Evolutionary conservation across 176 grass and related monocot species (phyloP).

Genomic region (Aegilops tauschii): DNA sequence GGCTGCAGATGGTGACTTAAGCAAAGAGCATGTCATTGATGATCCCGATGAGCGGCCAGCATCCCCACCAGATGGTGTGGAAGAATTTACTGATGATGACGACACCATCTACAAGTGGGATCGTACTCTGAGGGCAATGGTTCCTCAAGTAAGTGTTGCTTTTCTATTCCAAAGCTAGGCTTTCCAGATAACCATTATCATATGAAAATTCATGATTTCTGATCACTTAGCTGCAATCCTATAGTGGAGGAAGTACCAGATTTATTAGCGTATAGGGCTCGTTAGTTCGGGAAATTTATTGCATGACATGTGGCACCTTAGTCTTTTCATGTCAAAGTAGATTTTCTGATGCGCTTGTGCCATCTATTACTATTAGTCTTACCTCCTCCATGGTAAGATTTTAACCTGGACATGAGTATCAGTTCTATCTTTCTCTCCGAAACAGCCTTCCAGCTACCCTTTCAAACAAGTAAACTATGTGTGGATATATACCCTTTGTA

Average conservation of each 20-base stretch:
- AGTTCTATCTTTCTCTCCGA: constrained; percentile 1
- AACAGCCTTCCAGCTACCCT: not conserved
- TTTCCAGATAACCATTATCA: not conserved
- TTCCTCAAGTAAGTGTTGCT: constrained; percentile 85
- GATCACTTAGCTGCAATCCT: not conserved
- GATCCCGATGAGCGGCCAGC: constrained; percentile 56
- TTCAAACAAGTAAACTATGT: constrained; percentile 5
- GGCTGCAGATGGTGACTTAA: constrained; percentile 5
- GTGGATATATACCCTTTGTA: not conserved
- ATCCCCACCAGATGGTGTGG: constrained; percentile 82
- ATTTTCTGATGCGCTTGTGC: not conserved
- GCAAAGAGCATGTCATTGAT: constrained; percentile 10
- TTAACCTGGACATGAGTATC: not conserved
- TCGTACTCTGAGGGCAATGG: constrained; percentile 67
- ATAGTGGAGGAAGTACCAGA: not conserved
- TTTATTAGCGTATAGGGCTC: not conserved
- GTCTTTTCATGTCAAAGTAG: not conserved
- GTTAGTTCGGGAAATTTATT: constrained; percentile 7
- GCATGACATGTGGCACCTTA: not conserved
- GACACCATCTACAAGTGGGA: constrained; percentile 97
- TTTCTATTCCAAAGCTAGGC: not conserved
- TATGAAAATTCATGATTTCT: not conserved
- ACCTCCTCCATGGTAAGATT: not conserved
- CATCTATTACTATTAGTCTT: not conserved
- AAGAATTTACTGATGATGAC: constrained; percentile 97